phyloP scores from a whole-genome alignment of 306 rosid genomes.

The Pueraria montana region DNA sequence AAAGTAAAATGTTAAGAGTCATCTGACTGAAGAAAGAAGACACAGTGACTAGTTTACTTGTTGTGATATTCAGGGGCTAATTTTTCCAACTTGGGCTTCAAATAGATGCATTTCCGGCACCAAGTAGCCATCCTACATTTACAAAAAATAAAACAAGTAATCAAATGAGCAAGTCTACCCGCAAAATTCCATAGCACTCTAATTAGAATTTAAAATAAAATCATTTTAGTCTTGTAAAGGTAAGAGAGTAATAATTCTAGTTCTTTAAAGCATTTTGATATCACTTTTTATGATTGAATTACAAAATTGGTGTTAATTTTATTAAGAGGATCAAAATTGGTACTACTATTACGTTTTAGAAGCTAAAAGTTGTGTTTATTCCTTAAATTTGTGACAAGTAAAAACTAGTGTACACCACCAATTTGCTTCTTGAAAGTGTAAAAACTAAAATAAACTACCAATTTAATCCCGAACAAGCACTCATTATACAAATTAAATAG shows the following conservation, averaged over 20 bases:
- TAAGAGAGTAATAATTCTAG: background rate
- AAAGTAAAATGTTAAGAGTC: background rate
- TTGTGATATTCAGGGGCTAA: slow-evolving; percentile 79
- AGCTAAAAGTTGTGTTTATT: background rate
- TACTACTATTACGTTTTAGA: background rate
- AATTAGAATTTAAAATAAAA: background rate
- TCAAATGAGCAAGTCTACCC: background rate
- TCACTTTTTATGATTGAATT: background rate
- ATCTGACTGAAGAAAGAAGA: background rate
- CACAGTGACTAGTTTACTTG: slow-evolving; percentile 58
- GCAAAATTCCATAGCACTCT: background rate
- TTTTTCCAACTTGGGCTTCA: slow-evolving; percentile 96
- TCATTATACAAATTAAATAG: too few relatives aligned
- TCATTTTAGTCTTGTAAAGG: background rate
- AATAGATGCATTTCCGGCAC: slow-evolving; percentile 94
- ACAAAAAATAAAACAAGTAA: background rate
- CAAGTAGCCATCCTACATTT: slow-evolving; percentile 91
- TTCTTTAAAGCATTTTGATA: background rate
- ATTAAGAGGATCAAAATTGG: background rate
- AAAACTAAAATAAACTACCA: too few relatives aligned
- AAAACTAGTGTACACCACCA: background rate
- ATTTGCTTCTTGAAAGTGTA: too few relatives aligned
- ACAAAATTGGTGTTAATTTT: background rate
- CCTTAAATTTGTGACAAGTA: background rate
- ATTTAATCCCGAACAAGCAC: too few relatives aligned